Evolutionary conservation across 331 rosid genomes (phyloP).

Genomic region (Rosa hybrid): DNA sequence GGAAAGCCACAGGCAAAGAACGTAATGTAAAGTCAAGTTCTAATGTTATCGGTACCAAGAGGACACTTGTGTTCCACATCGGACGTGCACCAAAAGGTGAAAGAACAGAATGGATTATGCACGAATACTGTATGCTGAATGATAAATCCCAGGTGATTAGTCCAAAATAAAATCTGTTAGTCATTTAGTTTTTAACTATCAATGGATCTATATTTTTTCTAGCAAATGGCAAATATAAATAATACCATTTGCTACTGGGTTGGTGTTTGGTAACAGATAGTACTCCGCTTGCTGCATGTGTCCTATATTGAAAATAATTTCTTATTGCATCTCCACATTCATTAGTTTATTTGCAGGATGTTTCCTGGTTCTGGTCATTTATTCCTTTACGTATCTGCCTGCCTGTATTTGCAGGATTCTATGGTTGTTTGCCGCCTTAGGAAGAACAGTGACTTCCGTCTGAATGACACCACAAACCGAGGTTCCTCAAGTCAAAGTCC

Average conservation of each 20-base stretch:
- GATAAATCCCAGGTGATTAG: constrained; percentile 50
- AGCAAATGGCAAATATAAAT: not conserved
- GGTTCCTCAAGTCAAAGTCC: constrained; percentile 51
- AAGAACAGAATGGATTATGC: constrained; percentile 96
- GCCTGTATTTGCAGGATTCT: constrained; percentile 48
- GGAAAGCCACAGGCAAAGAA: constrained; percentile 99
- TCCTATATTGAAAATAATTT: not conserved
- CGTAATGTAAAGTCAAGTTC: constrained; percentile 77
- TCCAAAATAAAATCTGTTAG: not conserved
- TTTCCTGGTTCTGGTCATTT: not conserved
- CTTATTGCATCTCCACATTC: constrained; percentile 1
- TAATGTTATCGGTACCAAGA: constrained; percentile 70
- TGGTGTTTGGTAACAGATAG: too few relatives aligned
- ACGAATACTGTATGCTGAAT: constrained; percentile 41
- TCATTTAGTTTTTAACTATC: constrained; percentile 1
- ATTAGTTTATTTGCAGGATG: not conserved
- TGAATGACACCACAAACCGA: constrained; percentile 45
- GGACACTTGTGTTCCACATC: constrained; percentile 86
- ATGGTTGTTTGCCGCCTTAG: constrained; percentile 78
- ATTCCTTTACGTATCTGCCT: not conserved
- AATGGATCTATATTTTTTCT: not conserved
- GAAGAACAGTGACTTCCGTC: constrained; percentile 58
- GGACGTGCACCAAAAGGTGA: constrained; percentile 99
- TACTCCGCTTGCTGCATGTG: not conserved
- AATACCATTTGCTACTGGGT: not conserved